Evolutionary conservation across 1,284 basidiomycete species (phyloP).

Genomic region (Cryptococcus sp.): DNA sequence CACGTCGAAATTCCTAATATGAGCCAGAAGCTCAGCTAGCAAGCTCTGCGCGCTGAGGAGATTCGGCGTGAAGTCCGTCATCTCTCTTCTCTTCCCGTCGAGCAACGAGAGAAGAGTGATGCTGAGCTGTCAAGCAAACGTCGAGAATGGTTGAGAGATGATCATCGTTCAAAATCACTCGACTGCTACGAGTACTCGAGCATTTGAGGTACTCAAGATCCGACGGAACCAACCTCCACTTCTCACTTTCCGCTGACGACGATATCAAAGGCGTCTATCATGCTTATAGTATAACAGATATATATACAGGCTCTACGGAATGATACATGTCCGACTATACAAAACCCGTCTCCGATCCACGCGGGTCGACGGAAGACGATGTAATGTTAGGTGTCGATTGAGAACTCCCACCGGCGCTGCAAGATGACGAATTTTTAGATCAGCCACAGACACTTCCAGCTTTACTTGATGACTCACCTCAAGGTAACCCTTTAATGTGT

Average conservation of each 20-base stretch:
- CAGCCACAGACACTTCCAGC: neutral
- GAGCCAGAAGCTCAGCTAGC: constrained; percentile 3
- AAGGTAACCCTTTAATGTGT: constrained; percentile 86
- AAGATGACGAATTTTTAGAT: neutral
- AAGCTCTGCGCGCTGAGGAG: constrained; percentile 9
- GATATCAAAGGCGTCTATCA: too few species aligned
- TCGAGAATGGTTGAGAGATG: too few species aligned
- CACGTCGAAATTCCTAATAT: constrained; percentile 13
- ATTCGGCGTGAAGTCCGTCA: constrained; percentile 17
- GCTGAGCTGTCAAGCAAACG: too few species aligned
- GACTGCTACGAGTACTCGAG: too few species aligned
- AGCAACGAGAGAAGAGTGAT: too few species aligned
- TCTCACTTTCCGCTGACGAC: too few species aligned
- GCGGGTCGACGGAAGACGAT: neutral
- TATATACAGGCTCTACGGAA: too few species aligned
- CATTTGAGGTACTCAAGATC: too few species aligned
- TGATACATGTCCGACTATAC: neutral
- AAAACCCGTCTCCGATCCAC: neutral
- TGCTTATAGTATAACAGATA: too few species aligned
- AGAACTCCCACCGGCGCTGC: constrained; percentile 55
- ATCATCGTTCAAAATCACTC: too few species aligned
- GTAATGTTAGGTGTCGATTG: constrained; percentile 15
- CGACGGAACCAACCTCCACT: too few species aligned
- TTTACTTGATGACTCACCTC: constrained; percentile 65
- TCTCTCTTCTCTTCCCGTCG: too few species aligned